Evolutionary conservation across 495 filamentous ascomycete species (phyloP), one percentile per base, ranked within the genome.

Genomic region (Penicillium macrosclerotiorum): DNA sequence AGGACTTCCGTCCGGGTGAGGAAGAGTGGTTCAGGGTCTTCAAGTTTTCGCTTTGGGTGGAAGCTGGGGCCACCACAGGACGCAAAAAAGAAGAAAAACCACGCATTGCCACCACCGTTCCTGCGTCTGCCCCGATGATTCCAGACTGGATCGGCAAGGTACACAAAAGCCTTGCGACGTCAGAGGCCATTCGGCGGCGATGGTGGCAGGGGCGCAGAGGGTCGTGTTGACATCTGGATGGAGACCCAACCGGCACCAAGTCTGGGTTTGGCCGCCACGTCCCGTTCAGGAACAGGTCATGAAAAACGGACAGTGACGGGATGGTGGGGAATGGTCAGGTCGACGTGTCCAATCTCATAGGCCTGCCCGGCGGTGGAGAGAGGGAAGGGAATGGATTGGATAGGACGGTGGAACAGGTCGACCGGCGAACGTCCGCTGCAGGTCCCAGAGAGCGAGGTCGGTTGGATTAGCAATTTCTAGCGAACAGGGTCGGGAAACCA

Each of bases 91-190:
- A 25, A 23, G 26, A 23, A 37, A 42, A 40, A 37, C 32, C 23
- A 22, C 39, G 47, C 27, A 50, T 55, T 37, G 49, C 49, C 53
- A 56, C 48, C 25, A 27, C 18, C 6, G 17, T n/a, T n/a, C n/a
- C n/a, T n/a, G 12, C 17, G 11, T 1, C 19, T 23, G 5, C 5
- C 5, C 23, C 39, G 9, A 8, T 34, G 23, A 51, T 25, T 55
- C 55, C 47, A 55, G 57, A 51, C 49, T 56, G 12, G 56, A 51
- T 55, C 52, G 49, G 46, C 56, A 59, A n/a, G 52, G 52, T 55
- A 47, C 44, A 47, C 41, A 39, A 55, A 33, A 32, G 19, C 11
- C 34, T 33, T 12, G 46, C 49, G 22, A 60, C 57, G 57, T 60
- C 56, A 65, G 52, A 57, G 55, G 55, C 52, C 44, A 23, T 3